phyloP scores from a whole-genome alignment of 805 yeast species.

The Wickerhamia fluorescens region DNA sequence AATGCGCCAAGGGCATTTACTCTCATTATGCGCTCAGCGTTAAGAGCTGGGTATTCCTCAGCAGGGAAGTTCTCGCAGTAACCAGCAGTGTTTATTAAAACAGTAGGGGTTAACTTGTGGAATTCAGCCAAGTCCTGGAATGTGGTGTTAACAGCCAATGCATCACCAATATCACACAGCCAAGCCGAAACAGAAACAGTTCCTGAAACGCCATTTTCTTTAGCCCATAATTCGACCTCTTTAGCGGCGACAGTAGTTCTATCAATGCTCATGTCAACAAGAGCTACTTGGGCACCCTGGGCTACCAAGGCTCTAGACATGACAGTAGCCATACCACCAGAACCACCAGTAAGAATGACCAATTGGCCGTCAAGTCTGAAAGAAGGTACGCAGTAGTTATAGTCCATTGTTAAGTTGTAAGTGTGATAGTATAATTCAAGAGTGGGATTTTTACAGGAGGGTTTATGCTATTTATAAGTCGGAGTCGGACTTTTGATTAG shows the following conservation, averaged over 20 bases:
- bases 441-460: too few relatives aligned
- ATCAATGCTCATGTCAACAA: conserved; percentile 60
- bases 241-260: conserved; percentile 50
- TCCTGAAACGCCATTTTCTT: conserved; percentile 23
- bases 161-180: conserved; percentile 69
- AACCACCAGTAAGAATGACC: conserved; percentile 74
- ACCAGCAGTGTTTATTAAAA: conserved; percentile 76
- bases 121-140: conserved; percentile 48
- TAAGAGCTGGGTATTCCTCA: conserved; percentile 63
- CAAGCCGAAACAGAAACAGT: conserved; percentile 49
- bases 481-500: too few relatives aligned
- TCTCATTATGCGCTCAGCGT: conserved; percentile 60
- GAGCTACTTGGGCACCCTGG: conserved; percentile 72
- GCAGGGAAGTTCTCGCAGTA: conserved; percentile 78
- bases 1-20: conserved; percentile 72
- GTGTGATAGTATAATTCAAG: too few relatives aligned
- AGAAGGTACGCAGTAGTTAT: conserved; percentile 44
- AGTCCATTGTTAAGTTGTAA: conserved; percentile 16
- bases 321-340: conserved; percentile 69
- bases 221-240: conserved; percentile 43
- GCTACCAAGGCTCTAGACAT: conserved; percentile 61
- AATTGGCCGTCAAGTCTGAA: conserved; percentile 66
- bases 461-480: too few relatives aligned
- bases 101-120: conserved; percentile 55
- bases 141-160: conserved; percentile 48